phyloP scores from a whole-genome alignment of 2,329 filamentous ascomycete species.

The Cercospora sp. region DNA sequence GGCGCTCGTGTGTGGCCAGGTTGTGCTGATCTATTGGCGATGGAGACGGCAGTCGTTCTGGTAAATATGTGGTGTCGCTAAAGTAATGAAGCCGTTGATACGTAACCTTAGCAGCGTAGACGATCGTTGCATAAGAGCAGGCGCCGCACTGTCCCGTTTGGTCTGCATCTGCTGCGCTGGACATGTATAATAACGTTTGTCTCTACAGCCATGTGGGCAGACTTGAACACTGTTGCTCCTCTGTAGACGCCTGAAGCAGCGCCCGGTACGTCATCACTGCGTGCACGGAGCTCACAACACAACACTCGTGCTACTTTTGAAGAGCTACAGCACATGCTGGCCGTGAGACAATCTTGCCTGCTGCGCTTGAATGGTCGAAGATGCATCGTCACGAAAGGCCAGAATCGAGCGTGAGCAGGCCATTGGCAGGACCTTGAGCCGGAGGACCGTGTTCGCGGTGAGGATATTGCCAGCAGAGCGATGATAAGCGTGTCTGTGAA shows the following conservation, averaged over 20 bases:
- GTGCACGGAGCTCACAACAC: neutral
- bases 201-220: neutral
- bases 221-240: neutral
- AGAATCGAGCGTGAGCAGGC: neutral
- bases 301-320: neutral
- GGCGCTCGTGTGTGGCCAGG: neutral
- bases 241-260: neutral
- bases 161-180: neutral
- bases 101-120: neutral
- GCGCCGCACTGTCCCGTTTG: neutral
- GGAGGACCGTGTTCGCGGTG: neutral
- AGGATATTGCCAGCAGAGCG: neutral
- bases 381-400: neutral
- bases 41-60: neutral
- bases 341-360: neutral
- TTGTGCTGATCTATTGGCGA: neutral
- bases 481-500: neutral
- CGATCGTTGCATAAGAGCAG: neutral
- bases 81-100: neutral
- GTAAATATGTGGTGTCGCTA: neutral
- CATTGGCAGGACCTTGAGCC: neutral
- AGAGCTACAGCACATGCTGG: neutral
- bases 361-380: neutral
- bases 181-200: neutral
- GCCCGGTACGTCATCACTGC: neutral